These are phyloP conservation scores for Osmanthus fragrans DNA, from an alignment of 257 asterid genomes.

Conservation along the genomic window DNA sequence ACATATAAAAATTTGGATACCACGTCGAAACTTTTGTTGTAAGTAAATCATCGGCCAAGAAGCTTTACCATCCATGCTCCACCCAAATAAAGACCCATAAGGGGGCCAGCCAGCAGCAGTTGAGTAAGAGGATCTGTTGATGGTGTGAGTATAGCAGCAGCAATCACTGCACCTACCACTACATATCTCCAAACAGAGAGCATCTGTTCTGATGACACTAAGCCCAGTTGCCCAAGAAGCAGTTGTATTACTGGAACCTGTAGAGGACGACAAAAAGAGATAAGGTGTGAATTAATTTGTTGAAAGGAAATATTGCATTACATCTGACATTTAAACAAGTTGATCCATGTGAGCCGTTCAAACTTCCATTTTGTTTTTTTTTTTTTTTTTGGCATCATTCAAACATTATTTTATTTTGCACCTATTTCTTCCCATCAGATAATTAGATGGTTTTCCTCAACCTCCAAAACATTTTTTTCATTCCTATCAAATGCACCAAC, in stretches of 20 bases:
- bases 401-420: not conserved
- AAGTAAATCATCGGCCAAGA: constrained; percentile 53
- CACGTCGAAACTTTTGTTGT: not conserved
- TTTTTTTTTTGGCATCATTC: not conserved
- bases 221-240: constrained; percentile 85
- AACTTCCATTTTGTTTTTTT: not conserved
- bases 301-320: no score
- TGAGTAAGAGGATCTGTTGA: constrained; percentile 98
- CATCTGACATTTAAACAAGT: not conserved
- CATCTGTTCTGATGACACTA: constrained; percentile 93
- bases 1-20: no score
- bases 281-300: not conserved
- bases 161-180: constrained; percentile 95
- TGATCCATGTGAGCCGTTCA: not conserved
- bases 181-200: constrained; percentile 97
- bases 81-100: constrained; percentile 88
- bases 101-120: constrained; percentile 89
- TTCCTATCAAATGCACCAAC: no score
- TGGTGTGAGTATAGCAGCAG: constrained; percentile 96
- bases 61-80: constrained; percentile 85
- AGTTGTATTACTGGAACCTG: constrained; percentile 99
- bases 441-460: not conserved
- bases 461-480: no score
- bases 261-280: constrained; percentile 6
- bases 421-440: not conserved